Evolutionary conservation across 768 basidiomycete species (phyloP), one percentile per base, ranked within the genome.

Genomic region (Suillus brevipes): DNA sequence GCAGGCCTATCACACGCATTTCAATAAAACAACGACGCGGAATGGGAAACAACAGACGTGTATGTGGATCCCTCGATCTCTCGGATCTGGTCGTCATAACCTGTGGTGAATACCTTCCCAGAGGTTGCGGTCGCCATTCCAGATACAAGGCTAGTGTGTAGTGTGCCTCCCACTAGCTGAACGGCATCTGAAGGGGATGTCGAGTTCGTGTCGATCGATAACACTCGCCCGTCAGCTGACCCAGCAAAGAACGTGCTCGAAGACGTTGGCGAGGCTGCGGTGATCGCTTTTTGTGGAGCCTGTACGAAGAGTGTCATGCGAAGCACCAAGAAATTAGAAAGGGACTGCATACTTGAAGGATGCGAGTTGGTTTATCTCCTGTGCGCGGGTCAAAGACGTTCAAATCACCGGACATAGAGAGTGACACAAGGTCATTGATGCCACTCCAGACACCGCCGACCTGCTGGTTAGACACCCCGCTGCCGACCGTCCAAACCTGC

Each of bases 401-500:
- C 62, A 99, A 80, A 63, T 87, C 85, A 16, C 96, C 95, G 0
- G 86, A 88, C 68, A 97, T 78, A 0, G 94, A 95, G 34, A 98
- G 79, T 5, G 94, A 95, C 43, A 94, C 87, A 61, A 97, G 86
- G 64, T 87, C 84, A 61, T 82, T 82, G 38, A 85, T 80, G 49
- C 84, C 86, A 61, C 82, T 89, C 93, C 94, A 97, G n/a, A 87
- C 85, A 68, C 90, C 91, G 36, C 96, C 96, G 34, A 92, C 82
- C 80, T 98, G 96, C 73, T 98, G 96, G 68, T 91, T 78, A 36
- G 82, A 79, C 36, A 97, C 78, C n/a, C 87, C 90, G 42, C 86
- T 77, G 13, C 93, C 94, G 23, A 95, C 75, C 1, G 82, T 84
- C 88, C 91, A 96, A 1, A 86, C 86, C 18, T 82, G 85, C 25